Evolutionary conservation across 2,329 filamentous ascomycete species (phyloP), one percentile per base, ranked within the genome.

Genomic region (Xylaria sp.): DNA sequence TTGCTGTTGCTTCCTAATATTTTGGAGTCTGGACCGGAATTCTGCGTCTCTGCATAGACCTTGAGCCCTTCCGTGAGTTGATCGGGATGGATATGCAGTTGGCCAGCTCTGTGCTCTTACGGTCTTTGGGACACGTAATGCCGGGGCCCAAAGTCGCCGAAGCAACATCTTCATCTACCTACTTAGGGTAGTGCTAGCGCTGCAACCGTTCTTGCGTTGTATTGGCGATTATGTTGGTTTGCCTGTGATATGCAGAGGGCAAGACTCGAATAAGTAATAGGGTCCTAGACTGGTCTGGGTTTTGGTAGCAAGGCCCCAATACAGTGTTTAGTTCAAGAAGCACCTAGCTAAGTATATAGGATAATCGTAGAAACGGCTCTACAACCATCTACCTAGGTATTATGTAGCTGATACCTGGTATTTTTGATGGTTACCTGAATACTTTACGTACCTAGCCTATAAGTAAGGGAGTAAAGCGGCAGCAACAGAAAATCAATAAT

Each of bases 101-200:
- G 37, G 37, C 37, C 25, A 8, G 40, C 43, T 25, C 52, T 15
- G 53, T 46, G 52, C 25, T 25, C 15, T 40, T 15, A 13, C 25
- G 17, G n/a, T 38, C n/a, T 31, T 38, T n/a, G 29, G 37, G 10
- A 15, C 25, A 11, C 17, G 49, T 35, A 29, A 23, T 46, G 25
- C 7, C 10, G 7, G 33, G 19, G 48, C 25, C 10, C 37, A 25
- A 40, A 58, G 25, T 17, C 49, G 31, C 31, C 54, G 38, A 29
- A 52, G 13, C 11, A 37, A 43, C 59, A 62, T 64, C 17, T 48
- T 43, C 7, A n/a, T n/a, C n/a, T n/a, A n/a, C n/a, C n/a, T n/a
- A n/a, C n/a, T n/a, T n/a, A n/a, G n/a, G n/a, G n/a, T n/a, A n/a
- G 19, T 11, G 37, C n/a, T 8, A 21, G 10, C 10, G n/a, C 19